A percentile compares a stretch with the other conserved stretches of the same genome.
These are phyloP conservation scores for Nemania sp. DNA, from an alignment of 2,329 filamentous ascomycete genomes.

Conservation along the genomic window DNA sequence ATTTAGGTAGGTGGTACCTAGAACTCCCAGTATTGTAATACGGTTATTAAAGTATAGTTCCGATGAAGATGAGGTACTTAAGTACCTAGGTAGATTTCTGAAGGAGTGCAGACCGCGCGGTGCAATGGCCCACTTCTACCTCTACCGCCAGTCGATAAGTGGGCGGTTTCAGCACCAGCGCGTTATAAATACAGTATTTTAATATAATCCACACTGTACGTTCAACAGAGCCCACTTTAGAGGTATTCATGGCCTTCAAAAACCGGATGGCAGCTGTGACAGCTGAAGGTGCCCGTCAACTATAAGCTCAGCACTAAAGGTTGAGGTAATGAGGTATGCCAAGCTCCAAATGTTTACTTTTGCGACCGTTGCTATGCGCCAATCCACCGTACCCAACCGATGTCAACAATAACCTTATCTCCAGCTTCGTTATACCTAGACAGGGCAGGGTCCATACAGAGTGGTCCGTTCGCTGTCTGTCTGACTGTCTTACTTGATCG, in stretches of 20 bases:
- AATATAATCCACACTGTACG: neutral
- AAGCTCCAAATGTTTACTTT: slow-evolving; percentile 41
- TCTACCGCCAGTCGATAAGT: neutral
- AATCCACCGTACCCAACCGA: neutral
- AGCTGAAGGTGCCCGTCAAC: neutral
- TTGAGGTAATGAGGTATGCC: slow-evolving; percentile 37
- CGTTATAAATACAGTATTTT: neutral
- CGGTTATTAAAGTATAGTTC: too few species aligned
- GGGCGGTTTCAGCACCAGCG: neutral
- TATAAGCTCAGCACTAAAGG: neutral
- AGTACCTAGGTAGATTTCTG: too few species aligned
- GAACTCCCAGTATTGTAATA: too few species aligned
- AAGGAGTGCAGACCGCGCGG: too few species aligned
- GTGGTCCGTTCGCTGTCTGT: neutral
- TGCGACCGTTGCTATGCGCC: slow-evolving; percentile 45
- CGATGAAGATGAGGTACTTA: neutral
- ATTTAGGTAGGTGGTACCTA: too few species aligned
- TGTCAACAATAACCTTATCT: slow-evolving; percentile 43
- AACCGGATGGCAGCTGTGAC: neutral
- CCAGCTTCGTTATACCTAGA: too few species aligned
- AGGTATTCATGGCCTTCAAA: too few species aligned
- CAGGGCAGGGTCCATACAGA: neutral
- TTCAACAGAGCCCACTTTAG: neutral
- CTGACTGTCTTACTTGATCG: too few species aligned
- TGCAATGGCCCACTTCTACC: neutral